A percentile compares a stretch with the other conserved stretches of the same genome.
These are phyloP conservation scores for Nemophila menziesii DNA, from an alignment of 257 asterid species.

Conservation along the genomic window DNA sequence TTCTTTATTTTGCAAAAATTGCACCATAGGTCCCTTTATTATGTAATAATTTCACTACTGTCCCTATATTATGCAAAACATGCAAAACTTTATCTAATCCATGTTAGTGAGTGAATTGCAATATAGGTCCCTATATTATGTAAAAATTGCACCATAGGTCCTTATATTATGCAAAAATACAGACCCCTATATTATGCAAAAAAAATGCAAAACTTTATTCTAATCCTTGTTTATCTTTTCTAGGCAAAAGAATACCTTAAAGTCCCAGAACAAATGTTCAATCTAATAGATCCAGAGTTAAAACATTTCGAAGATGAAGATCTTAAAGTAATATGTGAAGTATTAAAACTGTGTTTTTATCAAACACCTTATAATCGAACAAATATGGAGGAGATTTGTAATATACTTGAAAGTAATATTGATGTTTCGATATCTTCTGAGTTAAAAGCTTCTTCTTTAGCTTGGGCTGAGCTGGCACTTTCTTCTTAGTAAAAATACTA, in stretches of 20 bases:
- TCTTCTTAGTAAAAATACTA: conserved; percentile 38
- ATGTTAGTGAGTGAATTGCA: too few species aligned
- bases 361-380: conserved; percentile 38
- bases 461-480: conserved; percentile 93
- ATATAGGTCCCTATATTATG: too few species aligned
- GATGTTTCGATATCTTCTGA: conserved; percentile 70
- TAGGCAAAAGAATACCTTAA: conserved; percentile 80
- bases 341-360: conserved; percentile 44
- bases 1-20: too few species aligned
- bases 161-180: too few species aligned
- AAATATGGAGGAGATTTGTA: conserved; percentile 57
- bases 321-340: conserved; percentile 60
- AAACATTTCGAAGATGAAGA: conserved; percentile 70
- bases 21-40: too few species aligned
- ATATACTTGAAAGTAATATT: conserved; percentile 51
- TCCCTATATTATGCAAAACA: too few species aligned
- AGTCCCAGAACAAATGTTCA: conserved; percentile 37
- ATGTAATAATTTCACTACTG: too few species aligned
- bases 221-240: conserved; percentile 3
- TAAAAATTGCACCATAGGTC: too few species aligned
- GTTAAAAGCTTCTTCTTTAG: conserved; percentile 66
- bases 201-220: neutral
- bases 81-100: too few species aligned
- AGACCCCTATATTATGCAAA: neutral
- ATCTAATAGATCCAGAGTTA: conserved; percentile 70